A percentile compares a stretch with the other conserved stretches of the same genome.
phyloP scores from a whole-genome alignment of 495 filamentous ascomycete genomes.

The Aspergillus hancockii region DNA sequence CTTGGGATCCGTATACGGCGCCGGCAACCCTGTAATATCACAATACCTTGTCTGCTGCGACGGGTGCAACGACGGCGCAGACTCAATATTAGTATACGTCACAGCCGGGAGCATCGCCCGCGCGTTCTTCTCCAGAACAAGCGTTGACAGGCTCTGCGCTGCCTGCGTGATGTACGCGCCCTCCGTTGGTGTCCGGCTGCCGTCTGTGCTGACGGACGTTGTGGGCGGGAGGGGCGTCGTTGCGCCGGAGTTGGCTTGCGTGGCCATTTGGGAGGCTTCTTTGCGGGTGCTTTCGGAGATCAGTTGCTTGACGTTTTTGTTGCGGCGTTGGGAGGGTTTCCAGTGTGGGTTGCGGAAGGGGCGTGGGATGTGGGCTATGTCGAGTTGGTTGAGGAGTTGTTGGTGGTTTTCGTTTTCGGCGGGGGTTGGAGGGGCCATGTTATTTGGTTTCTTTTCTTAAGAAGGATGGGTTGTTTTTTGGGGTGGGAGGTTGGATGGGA shows the following conservation, averaged over 20 bases:
- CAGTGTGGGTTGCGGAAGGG: conserved; percentile 86
- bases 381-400: conserved; percentile 77
- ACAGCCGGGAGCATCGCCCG: conserved; percentile 51
- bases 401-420: conserved; percentile 53
- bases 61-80: conserved; percentile 76
- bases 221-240: conserved; percentile 66
- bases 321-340: conserved; percentile 90
- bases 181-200: conserved; percentile 59
- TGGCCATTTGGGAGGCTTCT: conserved; percentile 75
- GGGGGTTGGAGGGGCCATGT: conserved; percentile 49
- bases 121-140: conserved; percentile 78
- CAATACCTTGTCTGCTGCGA: conserved; percentile 82
- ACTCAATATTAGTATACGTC: conserved; percentile 94
- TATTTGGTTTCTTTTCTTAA: neutral
- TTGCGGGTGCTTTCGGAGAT: conserved; percentile 85
- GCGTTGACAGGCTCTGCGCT: conserved; percentile 76
- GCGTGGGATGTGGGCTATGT: conserved; percentile 78
- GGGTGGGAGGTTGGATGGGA: neutral
- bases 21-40: conserved; percentile 88
- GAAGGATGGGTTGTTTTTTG: neutral
- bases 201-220: conserved; percentile 51
- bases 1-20: conserved; percentile 91
- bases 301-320: conserved; percentile 97
- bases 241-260: conserved; percentile 78
- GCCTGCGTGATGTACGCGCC: conserved; percentile 78